phyloP scores from a whole-genome alignment of 2,329 filamentous ascomycete species.

The Oidium heveae region DNA sequence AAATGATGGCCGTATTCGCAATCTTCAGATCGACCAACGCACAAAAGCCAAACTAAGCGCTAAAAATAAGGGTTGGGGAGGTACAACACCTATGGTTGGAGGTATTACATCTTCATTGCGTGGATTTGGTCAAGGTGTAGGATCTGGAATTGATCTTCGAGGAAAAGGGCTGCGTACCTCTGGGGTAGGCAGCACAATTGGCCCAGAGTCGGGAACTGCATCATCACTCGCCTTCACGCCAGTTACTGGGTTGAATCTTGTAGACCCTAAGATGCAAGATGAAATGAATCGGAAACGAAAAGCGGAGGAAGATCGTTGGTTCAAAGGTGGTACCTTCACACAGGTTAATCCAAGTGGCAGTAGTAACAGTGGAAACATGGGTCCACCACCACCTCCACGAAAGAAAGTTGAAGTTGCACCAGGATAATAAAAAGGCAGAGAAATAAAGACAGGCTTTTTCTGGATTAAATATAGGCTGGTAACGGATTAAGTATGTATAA shows the following conservation, averaged over 20 bases:
- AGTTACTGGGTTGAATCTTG: conserved; percentile 79
- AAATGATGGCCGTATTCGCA: conserved; percentile 72
- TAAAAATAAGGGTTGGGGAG: conserved; percentile 91
- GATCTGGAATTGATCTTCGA: conserved; percentile 40
- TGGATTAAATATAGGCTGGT: too few relatives aligned
- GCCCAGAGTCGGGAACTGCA: conserved; percentile 43
- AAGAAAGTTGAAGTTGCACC: too few relatives aligned
- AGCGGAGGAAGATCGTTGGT: conserved; percentile 86
- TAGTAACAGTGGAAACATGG: conserved; percentile 36
- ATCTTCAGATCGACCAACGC: conserved; percentile 71
- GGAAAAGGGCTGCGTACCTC: conserved; percentile 50
- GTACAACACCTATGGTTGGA: conserved; percentile 28
- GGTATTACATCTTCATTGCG: conserved; percentile 61
- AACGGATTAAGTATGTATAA: too few relatives aligned
- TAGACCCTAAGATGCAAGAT: conserved; percentile 74
- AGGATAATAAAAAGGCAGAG: too few relatives aligned
- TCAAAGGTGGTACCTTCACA: conserved; percentile 92
- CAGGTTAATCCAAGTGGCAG: conserved; percentile 36
- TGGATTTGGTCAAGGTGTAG: conserved; percentile 41
- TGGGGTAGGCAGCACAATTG: conserved; percentile 51
- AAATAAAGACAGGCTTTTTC: too few relatives aligned
- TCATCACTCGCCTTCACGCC: conserved; percentile 84
- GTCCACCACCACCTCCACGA: conserved; percentile 34
- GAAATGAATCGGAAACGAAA: conserved; percentile 78
- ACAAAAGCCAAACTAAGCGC: conserved; percentile 82